Conservation (phyloP, 192 early-diverging fungal genomes). For the Coemansia sp. region DNA sequence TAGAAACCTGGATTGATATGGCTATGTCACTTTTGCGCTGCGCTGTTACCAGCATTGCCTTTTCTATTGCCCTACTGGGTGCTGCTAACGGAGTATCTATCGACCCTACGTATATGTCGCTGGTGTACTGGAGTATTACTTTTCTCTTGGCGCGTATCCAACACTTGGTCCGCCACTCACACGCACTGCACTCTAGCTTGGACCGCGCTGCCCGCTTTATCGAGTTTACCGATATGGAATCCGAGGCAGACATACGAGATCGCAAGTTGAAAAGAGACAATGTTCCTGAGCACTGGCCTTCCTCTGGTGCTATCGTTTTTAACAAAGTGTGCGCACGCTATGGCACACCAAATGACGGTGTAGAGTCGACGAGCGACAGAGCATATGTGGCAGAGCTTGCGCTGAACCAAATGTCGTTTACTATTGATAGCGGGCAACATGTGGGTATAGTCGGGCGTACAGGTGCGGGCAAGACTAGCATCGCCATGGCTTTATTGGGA, state of each 20-base stretch:
- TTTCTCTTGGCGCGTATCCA: conserved; percentile 41
- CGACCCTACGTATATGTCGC: conserved; percentile 6
- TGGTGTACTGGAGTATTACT: conserved; percentile 26
- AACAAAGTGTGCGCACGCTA: conserved; percentile 62
- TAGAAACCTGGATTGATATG: conserved; percentile 52
- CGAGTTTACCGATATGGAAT: neutral
- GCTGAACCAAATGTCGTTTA: conserved; percentile 62
- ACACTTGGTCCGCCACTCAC: conserved; percentile 40
- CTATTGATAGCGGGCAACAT: conserved; percentile 65
- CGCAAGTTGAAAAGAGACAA: no score
- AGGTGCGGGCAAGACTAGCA: conserved; percentile 72
- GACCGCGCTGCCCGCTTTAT: conserved; percentile 18
- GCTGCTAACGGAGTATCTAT: neutral
- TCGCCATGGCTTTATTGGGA: conserved; percentile 71
- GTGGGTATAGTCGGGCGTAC: conserved; percentile 87
- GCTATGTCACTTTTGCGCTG: conserved; percentile 40
- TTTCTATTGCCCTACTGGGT: conserved; percentile 27
- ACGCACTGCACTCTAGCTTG: conserved; percentile 22
- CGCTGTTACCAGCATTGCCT: conserved; percentile 14
- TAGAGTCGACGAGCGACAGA: neutral
- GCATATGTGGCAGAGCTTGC: conserved; percentile 30
- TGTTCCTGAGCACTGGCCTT: conserved; percentile 56
- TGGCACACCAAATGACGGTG: conserved; percentile 22
- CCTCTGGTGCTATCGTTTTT: conserved; percentile 58
- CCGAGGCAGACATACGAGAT: neutral